phyloP scores from a whole-genome alignment of 257 asterid genomes.

The Leonotis leonurus region DNA sequence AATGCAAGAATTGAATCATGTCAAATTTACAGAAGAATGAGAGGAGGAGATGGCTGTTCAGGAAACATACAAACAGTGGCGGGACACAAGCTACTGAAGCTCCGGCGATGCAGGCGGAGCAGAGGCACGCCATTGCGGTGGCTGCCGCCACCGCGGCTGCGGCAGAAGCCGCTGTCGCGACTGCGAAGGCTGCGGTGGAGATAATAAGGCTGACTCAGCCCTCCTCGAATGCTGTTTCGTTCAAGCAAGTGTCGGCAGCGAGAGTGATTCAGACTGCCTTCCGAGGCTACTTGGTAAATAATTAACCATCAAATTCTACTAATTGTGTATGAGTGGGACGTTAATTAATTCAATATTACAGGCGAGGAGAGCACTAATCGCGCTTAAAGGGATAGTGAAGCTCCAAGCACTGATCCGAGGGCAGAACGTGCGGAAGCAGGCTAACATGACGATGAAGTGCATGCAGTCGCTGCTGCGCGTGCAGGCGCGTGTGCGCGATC shows the following conservation, averaged over 20 bases:
- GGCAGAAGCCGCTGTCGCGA: slow-evolving; percentile 72
- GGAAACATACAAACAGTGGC: slow-evolving; percentile 31
- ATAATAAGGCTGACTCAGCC: slow-evolving; percentile 53
- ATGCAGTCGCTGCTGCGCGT: slow-evolving; percentile 90
- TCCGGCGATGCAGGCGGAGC: slow-evolving; percentile 31
- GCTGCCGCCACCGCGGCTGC: slow-evolving; percentile 77
- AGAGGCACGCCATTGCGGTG: slow-evolving; percentile 68
- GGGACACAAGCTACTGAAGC: neutral
- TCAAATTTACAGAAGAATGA: slow-evolving; percentile 48
- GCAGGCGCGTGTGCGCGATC: slow-evolving; percentile 85
- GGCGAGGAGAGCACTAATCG: slow-evolving; percentile 88
- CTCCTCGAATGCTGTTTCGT: slow-evolving; percentile 23
- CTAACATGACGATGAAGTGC: slow-evolving; percentile 79
- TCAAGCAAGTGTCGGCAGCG: slow-evolving; percentile 53
- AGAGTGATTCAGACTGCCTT: slow-evolving; percentile 68
- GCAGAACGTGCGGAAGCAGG: slow-evolving; percentile 84
- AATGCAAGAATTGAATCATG: neutral
- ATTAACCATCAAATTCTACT: neutral
- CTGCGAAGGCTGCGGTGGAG: slow-evolving; percentile 77
- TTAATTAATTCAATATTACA: slow-evolving; percentile 13
- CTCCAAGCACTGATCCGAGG: slow-evolving; percentile 96
- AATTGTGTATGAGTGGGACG: neutral
- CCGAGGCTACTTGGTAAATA: slow-evolving; percentile 65
- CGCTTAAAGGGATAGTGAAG: slow-evolving; percentile 82
- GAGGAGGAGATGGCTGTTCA: slow-evolving; percentile 80